Evolutionary conservation across 305 asterid genomes (phyloP).

Genomic region (Striga hermonthica): DNA sequence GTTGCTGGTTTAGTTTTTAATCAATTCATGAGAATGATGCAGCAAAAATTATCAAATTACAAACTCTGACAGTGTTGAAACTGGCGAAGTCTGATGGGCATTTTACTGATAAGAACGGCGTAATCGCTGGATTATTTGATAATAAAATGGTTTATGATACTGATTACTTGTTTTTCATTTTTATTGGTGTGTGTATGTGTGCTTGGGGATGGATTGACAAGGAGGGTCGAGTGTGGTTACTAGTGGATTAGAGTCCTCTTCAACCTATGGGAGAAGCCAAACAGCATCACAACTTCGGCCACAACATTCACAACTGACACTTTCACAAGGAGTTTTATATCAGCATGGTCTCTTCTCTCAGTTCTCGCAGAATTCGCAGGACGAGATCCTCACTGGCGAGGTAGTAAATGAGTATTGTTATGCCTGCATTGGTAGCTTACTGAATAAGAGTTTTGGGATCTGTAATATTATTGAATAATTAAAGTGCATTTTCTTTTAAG

Average conservation of each 20-base stretch:
- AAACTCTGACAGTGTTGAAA: no score
- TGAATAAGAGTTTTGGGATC: slow-evolving; percentile 16
- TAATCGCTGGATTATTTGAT: background rate
- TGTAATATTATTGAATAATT: slow-evolving; percentile 6
- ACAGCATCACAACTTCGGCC: slow-evolving; percentile 44
- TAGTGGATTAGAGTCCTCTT: slow-evolving; percentile 50
- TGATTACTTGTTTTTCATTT: slow-evolving; percentile 15
- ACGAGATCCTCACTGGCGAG: slow-evolving; percentile 60
- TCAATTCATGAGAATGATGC: slow-evolving; percentile 1
- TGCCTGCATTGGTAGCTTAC: slow-evolving; percentile 4
- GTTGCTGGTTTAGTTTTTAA: background rate
- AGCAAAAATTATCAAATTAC: background rate
- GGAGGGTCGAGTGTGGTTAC: slow-evolving; percentile 54
- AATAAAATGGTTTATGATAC: slow-evolving; percentile 10
- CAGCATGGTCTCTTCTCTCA: slow-evolving; percentile 81
- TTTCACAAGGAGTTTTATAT: slow-evolving; percentile 79
- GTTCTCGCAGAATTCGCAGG: slow-evolving; percentile 81
- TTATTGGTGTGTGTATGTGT: slow-evolving; percentile 5
- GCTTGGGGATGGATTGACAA: slow-evolving; percentile 30
- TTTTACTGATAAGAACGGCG: no score
- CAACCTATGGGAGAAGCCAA: slow-evolving; percentile 58
- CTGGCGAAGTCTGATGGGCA: no score
- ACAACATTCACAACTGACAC: slow-evolving; percentile 67
- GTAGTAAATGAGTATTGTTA: slow-evolving; percentile 35
- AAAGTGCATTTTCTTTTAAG: background rate